A percentile compares a stretch with the other conserved stretches of the same genome.
Conservation (phyloP, 129 eudicot species). For the Flaveria robusta region DNA sequence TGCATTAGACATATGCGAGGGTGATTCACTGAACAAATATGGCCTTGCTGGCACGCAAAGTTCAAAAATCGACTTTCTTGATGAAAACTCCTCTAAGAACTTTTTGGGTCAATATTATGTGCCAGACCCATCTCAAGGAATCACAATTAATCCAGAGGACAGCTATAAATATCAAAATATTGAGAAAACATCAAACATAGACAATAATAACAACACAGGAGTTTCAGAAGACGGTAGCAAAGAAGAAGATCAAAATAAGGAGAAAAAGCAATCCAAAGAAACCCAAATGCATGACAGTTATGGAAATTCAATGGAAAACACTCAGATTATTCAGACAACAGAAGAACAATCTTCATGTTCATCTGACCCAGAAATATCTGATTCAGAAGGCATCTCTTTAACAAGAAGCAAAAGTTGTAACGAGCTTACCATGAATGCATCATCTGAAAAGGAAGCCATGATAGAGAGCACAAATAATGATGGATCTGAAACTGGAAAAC, state of each 20-base stretch:
- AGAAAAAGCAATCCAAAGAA: constrained; percentile 8
- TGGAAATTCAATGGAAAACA: constrained; percentile 31
- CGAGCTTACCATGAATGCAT: constrained; percentile 25
- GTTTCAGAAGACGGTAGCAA: neutral
- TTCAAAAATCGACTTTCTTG: constrained; percentile 40
- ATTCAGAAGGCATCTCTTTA: constrained; percentile 29
- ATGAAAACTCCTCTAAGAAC: constrained; percentile 49
- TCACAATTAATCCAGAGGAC: constrained; percentile 43
- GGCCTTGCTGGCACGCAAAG: constrained; percentile 31
- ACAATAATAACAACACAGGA: neutral
- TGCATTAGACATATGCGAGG: constrained; percentile 1
- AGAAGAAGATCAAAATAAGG: constrained; percentile 47
- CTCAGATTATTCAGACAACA: constrained; percentile 36
- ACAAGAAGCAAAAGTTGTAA: constrained; percentile 52
- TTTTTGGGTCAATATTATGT: constrained; percentile 41
- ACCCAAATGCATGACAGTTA: neutral
- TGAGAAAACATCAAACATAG: constrained; percentile 34
- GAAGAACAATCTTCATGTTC: constrained; percentile 48
- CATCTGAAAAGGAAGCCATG: constrained; percentile 32
- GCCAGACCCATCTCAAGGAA: constrained; percentile 44
- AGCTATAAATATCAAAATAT: constrained; percentile 54
- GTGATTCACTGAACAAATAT: constrained; percentile 33
- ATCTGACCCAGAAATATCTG: constrained; percentile 45
- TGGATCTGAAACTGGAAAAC: constrained; percentile 32
- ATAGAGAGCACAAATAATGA: constrained; percentile 17